Base-by-base conservation (phyloP, 2,329 filamentous ascomycete genomes). In the Sporothrix schenckii region DNA sequence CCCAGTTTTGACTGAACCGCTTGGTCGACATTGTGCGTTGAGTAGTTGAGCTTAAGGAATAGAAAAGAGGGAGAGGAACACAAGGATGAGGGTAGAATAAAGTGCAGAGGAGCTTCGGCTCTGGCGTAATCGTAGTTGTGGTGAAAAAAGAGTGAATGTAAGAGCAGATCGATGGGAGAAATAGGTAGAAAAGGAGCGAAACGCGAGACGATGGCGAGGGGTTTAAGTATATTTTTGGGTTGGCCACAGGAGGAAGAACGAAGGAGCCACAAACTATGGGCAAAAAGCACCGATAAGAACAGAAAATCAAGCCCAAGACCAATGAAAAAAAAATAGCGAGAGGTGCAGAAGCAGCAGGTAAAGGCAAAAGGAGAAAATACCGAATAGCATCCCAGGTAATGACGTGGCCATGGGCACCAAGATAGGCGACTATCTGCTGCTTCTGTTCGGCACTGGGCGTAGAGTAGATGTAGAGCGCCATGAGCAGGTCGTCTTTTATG, bases 1-100 rank as follows among this genome's bases (percentile, higher is more conserved):
- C 80, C 83, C 83, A 86, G 47, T 76, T 78, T 73, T 75, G 69
- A 14, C 68, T 66, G 73, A 39, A 72, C 69, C 44, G 61, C 30
- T 54, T 49, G 58, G 56, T 27, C 5, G 21, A 47, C 24, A 52
- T 41, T 24, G 6, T 60, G 27, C 47, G 30, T 27, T 30, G 27
- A 7, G 49, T 50, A n/a, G 49, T 13, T 44, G 60, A 47, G 30
- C 16, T n/a, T 53, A 27, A 47, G 24, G 50, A 30, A n/a, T 41
- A 47, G 60, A 50, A 14, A 9, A 34, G 24, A 41, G 2, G 11
- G 9, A 44, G 1, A 41, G 13, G 3, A 24, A 50, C 14, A 7
- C 4, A 6, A 19, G 14, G 34, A 52, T 27, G 24, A 19, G 19
- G 39, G 24, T 5, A 27, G 6, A 21, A 16, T 21, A 24, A 16